phyloP scores from a whole-genome alignment of 306 rosid genomes.

The Malus asiatica region DNA sequence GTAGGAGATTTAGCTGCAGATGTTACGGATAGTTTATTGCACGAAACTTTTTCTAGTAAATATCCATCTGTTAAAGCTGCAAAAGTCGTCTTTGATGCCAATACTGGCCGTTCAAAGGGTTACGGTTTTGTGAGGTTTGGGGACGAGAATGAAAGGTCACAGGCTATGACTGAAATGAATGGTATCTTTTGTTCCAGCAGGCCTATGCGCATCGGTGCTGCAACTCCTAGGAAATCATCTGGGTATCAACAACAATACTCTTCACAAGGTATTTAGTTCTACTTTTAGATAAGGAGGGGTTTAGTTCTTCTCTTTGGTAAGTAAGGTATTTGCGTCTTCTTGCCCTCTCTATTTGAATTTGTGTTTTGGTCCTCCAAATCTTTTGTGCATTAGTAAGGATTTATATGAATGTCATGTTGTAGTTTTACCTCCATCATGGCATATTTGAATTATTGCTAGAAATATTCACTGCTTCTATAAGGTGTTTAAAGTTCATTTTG shows the following conservation, averaged over 20 bases:
- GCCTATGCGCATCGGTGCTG: slow-evolving; percentile 94
- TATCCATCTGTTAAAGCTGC: slow-evolving; percentile 90
- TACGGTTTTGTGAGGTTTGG: slow-evolving; percentile 97
- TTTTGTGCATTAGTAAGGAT: not conserved
- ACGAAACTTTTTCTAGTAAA: slow-evolving; percentile 64
- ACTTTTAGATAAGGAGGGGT: not conserved
- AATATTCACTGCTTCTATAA: not conserved
- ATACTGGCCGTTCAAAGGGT: slow-evolving; percentile 92
- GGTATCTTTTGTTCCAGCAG: slow-evolving; percentile 86
- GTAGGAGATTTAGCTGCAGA: slow-evolving; percentile 97
- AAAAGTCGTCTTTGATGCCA: slow-evolving; percentile 94
- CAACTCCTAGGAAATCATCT: slow-evolving; percentile 91
- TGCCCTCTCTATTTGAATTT: slow-evolving; percentile 6
- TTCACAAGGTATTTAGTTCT: slow-evolving; percentile 43
- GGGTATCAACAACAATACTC: slow-evolving; percentile 57
- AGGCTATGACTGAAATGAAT: slow-evolving; percentile 83
- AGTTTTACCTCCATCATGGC: not conserved
- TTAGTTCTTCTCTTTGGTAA: not conserved
- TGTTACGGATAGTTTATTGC: slow-evolving; percentile 76
- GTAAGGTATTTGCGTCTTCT: slow-evolving; percentile 3
- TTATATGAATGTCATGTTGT: not conserved
- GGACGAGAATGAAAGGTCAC: slow-evolving; percentile 75
- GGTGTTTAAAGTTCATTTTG: not conserved
- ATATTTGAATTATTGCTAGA: not conserved
- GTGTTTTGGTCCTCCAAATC: not conserved